Base-by-base conservation (phyloP, 169 alveolate genomes). In the Plasmodium gallinaceum region DNA sequence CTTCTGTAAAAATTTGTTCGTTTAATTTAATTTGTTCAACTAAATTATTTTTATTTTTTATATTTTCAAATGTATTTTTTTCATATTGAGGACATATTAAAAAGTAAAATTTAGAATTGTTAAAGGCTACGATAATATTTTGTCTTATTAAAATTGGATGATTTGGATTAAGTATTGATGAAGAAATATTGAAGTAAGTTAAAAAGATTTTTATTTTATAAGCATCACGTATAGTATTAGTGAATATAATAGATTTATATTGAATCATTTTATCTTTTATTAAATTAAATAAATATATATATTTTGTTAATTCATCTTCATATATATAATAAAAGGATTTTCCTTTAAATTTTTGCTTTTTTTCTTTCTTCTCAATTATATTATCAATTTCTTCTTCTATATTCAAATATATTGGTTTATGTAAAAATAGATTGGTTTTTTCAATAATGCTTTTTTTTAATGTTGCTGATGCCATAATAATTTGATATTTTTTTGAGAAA, bases 391-490 rank as follows among this genome's bases (percentile, higher is more conserved):
- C 73, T 57, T 22, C 22, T 52, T 83, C 85, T 10, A 37, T 16
- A 7, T 18, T 83, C 42, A 83, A 6, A 69, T 57, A 83, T 32
- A 83, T 24, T 9, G 91, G 91, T 9, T 83, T 32, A 43, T 83
- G 91, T 8, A 83, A 69, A 66, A 83, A 83, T 1, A 83, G 52
- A 37, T 66, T 58, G 1, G 86, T 69, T 43, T 69, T 57, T 12
- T 24, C 46, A 5, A 69, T 37, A 32, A 83, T 68, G 10, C 5
- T 43, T 0, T 70, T 71, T 71, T 62, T 46, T 16, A 83, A 26
- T 18, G 91, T 83, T 32, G 91, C 91, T 39, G 91, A 83, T 12
- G 91, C 91, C 91, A 83, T 83, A 16, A 83, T 46, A 39, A 83
- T 58, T 70, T 83, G 91, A 83, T 69, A 83, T 52, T 83, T 83